Evolutionary conservation across 2,329 filamentous ascomycete genomes (phyloP).

Genomic region (Cytospora piceae): DNA sequence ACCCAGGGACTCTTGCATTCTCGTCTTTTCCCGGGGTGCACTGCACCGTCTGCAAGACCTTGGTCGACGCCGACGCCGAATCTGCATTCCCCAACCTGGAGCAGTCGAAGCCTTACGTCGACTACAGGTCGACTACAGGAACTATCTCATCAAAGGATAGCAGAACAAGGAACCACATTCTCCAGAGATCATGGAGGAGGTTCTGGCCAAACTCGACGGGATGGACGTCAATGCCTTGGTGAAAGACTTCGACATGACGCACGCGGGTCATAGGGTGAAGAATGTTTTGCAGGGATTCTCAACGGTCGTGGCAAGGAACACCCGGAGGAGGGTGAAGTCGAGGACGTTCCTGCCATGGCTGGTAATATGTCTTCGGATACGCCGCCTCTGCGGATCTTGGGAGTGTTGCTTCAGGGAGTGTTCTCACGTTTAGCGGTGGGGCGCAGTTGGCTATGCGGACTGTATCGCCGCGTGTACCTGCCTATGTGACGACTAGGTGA

Average conservation of each 20-base stretch:
- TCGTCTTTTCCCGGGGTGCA: not conserved
- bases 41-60: not conserved
- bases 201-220: not conserved
- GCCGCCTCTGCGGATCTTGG: too few species aligned
- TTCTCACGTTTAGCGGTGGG: not conserved
- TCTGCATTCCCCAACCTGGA: not conserved
- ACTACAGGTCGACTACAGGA: not conserved
- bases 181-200: not conserved
- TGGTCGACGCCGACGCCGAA: not conserved
- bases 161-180: too few species aligned
- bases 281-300: not conserved
- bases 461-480: not conserved
- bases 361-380: too few species aligned
- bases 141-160: not conserved
- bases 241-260: not conserved
- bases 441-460: not conserved
- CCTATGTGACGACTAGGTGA: not conserved
- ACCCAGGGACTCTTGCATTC: not conserved
- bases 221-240: not conserved
- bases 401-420: not conserved
- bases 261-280: not conserved
- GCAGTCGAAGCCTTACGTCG: not conserved
- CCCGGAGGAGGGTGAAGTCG: not conserved
- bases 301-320: too few species aligned
- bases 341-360: too few species aligned